Base-by-base conservation (phyloP, 2,329 filamentous ascomycete genomes). In the Colletotrichum ledebouriae region DNA sequence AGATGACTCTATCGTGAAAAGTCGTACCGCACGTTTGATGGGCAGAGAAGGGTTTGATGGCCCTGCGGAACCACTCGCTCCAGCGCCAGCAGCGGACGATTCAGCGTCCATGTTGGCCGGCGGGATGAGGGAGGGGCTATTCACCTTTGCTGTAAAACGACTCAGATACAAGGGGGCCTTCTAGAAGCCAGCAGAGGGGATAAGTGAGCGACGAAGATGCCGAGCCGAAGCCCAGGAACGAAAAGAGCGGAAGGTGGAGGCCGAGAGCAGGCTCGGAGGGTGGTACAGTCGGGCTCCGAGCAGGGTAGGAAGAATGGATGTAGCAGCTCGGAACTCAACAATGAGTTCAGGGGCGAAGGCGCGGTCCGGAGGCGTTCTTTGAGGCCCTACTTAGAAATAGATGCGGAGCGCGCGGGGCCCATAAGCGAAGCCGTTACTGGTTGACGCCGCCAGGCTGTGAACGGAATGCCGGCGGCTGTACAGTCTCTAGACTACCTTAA, bases 11-110 rank as follows among this genome's bases (percentile, higher is more conserved):
- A 25, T 7, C 22, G 17, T 25, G 25, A 25, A 13, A 41, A n/a
- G 15, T 63, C 64, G 63, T 58, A 56, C 64, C 49, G 70, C 69
- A 59, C 63, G 58, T 52, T 62, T 67, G 53, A 69, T 67, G 10
- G 58, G 58, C 37, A 22, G 50, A 11, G 52, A 49, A 12, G 37
- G 29, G 22, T 33, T 62, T 37, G 55, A 56, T 33, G 49, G 53
- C 39, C 63, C 63, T 6, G 37, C 59, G 39, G 52, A 37, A 20
- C 37, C 42, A 6, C 46, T 34, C 29, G 33, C 61, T n/a, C 58
- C 53, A 13, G 53, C 44, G 25, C 56, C 33, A 12, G 63, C 20
- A 29, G 44, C 44, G 13, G 59, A 42, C 13, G 42, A 34, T 42
- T 50, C 63, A 29, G 49, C 41, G 25, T 64, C 64, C 67, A 70